phyloP scores from a whole-genome alignment of 805 yeast genomes.

The Zygosaccharomyces siamensis region DNA sequence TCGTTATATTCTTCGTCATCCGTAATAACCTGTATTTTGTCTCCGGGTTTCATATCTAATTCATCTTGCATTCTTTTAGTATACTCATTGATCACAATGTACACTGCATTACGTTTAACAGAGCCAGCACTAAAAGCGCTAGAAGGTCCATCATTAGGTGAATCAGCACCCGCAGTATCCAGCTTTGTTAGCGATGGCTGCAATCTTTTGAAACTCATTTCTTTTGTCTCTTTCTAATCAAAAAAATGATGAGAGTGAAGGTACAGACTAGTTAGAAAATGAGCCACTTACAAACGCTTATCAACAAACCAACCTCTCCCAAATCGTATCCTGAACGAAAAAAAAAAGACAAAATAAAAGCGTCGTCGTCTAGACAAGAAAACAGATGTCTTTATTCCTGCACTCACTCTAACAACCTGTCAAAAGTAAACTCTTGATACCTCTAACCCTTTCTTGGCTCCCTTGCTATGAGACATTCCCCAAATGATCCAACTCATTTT shows the following conservation, averaged over 20 bases:
- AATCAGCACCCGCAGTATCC: conserved; percentile 15
- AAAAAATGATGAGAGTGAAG: not conserved
- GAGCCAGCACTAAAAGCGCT: conserved; percentile 9
- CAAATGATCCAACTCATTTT: not conserved
- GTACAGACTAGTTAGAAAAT: not conserved
- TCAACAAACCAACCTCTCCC: not conserved
- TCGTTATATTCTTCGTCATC: conserved; percentile 92
- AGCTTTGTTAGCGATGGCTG: conserved; percentile 14
- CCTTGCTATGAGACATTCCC: conserved; percentile 3
- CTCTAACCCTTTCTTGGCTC: not conserved
- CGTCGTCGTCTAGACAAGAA: not conserved
- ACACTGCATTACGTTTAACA: conserved; percentile 25
- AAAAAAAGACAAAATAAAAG: not conserved
- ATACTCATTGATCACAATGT: conserved; percentile 78
- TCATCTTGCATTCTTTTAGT: conserved; percentile 87
- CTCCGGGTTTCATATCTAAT: conserved; percentile 73
- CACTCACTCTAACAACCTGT: not conserved
- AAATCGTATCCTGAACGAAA: not conserved
- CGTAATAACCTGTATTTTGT: conserved; percentile 79
- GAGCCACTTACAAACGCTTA: not conserved
- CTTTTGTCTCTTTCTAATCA: not conserved
- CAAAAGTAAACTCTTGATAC: not conserved
- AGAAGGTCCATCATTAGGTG: conserved; percentile 9
- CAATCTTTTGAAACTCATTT: conserved; percentile 1
- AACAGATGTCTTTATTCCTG: not conserved